Conservation (phyloP, 345 rosid species). For the Corchorus olitorius region DNA sequence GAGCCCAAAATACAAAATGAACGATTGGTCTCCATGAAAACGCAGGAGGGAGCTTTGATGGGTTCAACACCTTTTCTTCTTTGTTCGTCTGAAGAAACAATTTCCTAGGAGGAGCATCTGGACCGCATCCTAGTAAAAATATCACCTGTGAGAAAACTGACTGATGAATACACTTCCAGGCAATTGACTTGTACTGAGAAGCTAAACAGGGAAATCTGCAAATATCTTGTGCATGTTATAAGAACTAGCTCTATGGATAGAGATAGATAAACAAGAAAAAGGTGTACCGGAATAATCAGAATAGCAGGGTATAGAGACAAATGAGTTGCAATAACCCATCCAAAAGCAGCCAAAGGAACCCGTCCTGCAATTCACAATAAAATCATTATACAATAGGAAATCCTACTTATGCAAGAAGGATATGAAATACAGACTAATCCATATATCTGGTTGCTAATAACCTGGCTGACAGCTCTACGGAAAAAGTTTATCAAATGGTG, state of each 20-base stretch:
- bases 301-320: slow-evolving; percentile 83
- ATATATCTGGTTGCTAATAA: background rate
- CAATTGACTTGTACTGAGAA: slow-evolving; percentile 5
- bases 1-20: slow-evolving; percentile 69
- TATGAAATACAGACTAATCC: background rate
- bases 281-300: slow-evolving; percentile 74
- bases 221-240: background rate
- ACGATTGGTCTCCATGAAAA: slow-evolving; percentile 62
- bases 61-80: slow-evolving; percentile 26
- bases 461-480: background rate
- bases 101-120: slow-evolving; percentile 83
- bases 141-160: slow-evolving; percentile 54
- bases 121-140: slow-evolving; percentile 76
- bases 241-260: slow-evolving; percentile 15
- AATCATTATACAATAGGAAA: slow-evolving; percentile 12
- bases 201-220: background rate
- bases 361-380: slow-evolving; percentile 51
- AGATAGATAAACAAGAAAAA: background rate
- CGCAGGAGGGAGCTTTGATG: slow-evolving; percentile 29
- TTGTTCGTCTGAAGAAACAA: slow-evolving; percentile 47
- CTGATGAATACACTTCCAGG: slow-evolving; percentile 11
- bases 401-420: background rate
- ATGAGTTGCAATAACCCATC: slow-evolving; percentile 89
- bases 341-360: slow-evolving; percentile 89
- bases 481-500: background rate